Conservation (phyloP, 805 yeast species). For the Wickerhamomyces alni region DNA sequence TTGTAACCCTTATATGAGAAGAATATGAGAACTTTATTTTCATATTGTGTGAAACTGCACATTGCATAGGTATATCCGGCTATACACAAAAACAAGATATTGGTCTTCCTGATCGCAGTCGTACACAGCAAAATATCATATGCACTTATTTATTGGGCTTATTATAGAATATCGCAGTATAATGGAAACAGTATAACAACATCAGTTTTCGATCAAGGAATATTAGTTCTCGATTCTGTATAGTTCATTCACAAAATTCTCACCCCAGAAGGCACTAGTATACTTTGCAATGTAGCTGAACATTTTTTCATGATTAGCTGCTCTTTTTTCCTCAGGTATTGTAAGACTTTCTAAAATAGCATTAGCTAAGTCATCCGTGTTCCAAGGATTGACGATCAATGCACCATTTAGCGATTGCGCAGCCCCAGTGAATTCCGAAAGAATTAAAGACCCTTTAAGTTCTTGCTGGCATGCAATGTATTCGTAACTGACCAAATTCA, state of each 20-base stretch:
- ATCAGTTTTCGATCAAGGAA: neutral
- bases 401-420: slow-evolving; percentile 97
- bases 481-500: slow-evolving; percentile 95
- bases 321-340: slow-evolving; percentile 73
- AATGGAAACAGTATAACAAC: too few species aligned
- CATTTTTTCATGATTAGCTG: slow-evolving; percentile 73
- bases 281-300: slow-evolving; percentile 87
- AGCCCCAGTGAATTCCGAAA: slow-evolving; percentile 98
- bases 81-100: too few species aligned
- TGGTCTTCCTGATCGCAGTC: too few species aligned
- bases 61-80: too few species aligned
- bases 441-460: slow-evolving; percentile 76
- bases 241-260: slow-evolving; percentile 86
- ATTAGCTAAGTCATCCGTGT: slow-evolving; percentile 85
- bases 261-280: slow-evolving; percentile 97
- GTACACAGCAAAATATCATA: too few species aligned
- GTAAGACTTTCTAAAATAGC: slow-evolving; percentile 86
- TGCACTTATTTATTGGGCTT: too few species aligned
- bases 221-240: slow-evolving; percentile 29
- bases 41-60: too few species aligned
- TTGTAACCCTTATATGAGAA: too few species aligned
- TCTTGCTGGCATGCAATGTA: slow-evolving; percentile 93
- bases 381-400: slow-evolving; percentile 95
- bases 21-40: too few species aligned
- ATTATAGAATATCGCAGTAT: too few species aligned